Evolutionary conservation across 1,284 basidiomycete genomes (phyloP).

Genomic region (Fistulina hepatica): DNA sequence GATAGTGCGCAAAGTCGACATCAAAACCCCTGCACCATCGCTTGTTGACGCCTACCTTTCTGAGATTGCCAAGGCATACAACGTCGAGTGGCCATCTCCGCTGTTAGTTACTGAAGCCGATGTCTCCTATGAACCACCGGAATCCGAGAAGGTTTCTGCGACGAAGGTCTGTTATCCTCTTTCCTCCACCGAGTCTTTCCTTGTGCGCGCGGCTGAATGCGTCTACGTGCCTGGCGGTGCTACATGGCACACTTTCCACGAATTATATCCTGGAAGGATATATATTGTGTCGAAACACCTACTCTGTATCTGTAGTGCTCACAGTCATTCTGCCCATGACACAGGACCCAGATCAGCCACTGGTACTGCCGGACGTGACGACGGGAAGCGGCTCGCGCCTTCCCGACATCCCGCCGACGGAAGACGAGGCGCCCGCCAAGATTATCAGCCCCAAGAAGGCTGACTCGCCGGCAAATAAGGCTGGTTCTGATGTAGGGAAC

Average conservation of each 20-base stretch:
- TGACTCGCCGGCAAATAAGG: conserved; percentile 16
- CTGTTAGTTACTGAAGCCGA: conserved; percentile 10
- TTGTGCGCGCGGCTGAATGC: not conserved
- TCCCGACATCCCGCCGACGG: conserved; percentile 37
- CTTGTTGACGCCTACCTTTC: conserved; percentile 80
- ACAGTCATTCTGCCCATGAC: not conserved
- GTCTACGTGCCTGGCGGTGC: no score
- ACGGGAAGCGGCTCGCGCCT: conserved; percentile 28
- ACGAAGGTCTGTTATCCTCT: conserved; percentile 22
- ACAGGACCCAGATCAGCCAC: not conserved
- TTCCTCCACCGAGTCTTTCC: not conserved
- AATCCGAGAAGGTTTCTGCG: conserved; percentile 8
- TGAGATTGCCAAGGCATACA: conserved; percentile 85
- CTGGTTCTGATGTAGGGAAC: conserved; percentile 14
- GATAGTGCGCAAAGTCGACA: conserved; percentile 63
- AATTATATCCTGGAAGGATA: no score
- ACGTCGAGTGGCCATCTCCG: conserved; percentile 56
- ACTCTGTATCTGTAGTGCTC: no score
- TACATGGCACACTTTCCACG: no score
- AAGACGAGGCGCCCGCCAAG: conserved; percentile 21
- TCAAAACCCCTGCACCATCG: conserved; percentile 58
- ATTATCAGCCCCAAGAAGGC: conserved; percentile 1
- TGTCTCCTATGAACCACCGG: not conserved
- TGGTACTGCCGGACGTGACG: conserved; percentile 9
- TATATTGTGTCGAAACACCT: no score